A percentile compares a stretch with the other conserved stretches of the same genome.
Conservation (phyloP, 768 basidiomycete genomes). For the Lactarius quietus region DNA sequence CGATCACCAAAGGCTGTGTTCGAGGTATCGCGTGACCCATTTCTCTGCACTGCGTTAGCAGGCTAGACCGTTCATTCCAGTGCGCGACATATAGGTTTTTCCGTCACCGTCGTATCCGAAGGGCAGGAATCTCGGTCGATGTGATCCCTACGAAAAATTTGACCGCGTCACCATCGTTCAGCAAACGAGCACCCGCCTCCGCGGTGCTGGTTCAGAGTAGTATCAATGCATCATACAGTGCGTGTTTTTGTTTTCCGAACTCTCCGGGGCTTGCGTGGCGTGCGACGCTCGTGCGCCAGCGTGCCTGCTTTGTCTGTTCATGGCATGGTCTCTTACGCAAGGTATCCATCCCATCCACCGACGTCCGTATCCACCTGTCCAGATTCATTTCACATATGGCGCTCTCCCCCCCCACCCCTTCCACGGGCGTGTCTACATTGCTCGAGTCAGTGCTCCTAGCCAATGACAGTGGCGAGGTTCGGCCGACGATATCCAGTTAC, state of each 20-base stretch:
- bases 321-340: neutral
- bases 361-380: neutral
- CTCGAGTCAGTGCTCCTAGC: neutral
- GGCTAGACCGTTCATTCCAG: too few species aligned
- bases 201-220: neutral
- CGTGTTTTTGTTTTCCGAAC: neutral
- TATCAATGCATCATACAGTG: neutral
- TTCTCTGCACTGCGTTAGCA: too few species aligned
- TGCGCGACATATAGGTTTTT: neutral
- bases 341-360: neutral
- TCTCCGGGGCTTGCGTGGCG: neutral
- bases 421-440: too few species aligned
- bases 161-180: neutral
- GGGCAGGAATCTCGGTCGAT: neutral
- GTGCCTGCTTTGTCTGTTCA: neutral
- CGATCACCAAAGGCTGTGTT: neutral
- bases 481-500: neutral
- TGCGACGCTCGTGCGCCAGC: neutral
- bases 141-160: neutral
- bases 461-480: neutral
- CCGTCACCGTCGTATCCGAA: neutral
- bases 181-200: neutral
- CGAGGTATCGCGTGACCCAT: neutral
- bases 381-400: neutral
- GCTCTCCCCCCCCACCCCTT: too few species aligned